Evolutionary conservation across 140 eudicot genomes (phyloP).

Genomic region (Erigeron philadelphicus): DNA sequence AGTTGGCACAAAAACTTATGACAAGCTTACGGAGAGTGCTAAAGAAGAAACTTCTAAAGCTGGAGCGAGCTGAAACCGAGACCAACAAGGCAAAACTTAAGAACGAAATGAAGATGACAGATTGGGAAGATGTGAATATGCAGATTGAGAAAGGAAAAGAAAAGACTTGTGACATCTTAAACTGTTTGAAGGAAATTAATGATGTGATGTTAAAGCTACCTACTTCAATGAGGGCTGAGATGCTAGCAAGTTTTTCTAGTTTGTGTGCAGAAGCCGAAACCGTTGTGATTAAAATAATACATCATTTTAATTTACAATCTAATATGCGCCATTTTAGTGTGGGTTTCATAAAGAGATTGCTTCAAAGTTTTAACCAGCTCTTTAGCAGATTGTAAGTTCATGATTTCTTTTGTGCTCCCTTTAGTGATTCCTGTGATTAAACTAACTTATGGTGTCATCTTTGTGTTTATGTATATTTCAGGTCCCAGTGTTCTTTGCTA

Average conservation of each 20-base stretch:
- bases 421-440: too few relatives aligned
- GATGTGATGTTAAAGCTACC: neutral
- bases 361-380: neutral
- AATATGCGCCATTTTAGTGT: neutral
- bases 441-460: too few relatives aligned
- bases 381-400: neutral
- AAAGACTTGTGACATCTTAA: neutral
- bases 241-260: slow-evolving; percentile 14
- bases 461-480: too few relatives aligned
- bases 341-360: neutral
- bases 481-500: too few relatives aligned
- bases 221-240: neutral
- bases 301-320: neutral
- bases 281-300: neutral
- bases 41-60: too few relatives aligned
- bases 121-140: neutral
- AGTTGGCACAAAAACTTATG: neutral
- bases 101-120: neutral
- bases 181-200: slow-evolving; percentile 1
- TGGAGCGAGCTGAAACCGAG: slow-evolving; percentile 9
- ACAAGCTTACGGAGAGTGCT: neutral
- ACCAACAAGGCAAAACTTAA: neutral
- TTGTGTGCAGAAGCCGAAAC: slow-evolving; percentile 15
- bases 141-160: neutral
- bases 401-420: neutral